Evolutionary conservation across 2,329 filamentous ascomycete species (phyloP), one percentile per base, ranked within the genome.

Genomic region (Pseudogymnoascus sp.): DNA sequence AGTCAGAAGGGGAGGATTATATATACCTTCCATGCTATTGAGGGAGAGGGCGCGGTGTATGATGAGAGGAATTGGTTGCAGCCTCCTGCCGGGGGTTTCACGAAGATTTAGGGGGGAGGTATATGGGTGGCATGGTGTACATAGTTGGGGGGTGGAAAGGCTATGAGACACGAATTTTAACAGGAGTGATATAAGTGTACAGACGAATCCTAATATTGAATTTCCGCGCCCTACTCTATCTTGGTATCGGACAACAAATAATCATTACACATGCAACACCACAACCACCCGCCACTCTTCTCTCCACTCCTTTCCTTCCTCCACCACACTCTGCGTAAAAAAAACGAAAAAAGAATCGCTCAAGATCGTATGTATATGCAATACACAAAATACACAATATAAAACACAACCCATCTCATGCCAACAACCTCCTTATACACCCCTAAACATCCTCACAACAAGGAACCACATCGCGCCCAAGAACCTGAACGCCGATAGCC

Each of bases 1-100:
- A 96, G 93, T 74, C 77, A 82, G 67, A 93, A 91, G 80, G 92
- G 93, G 21, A 82, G 93, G 68, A 96, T 95, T 73, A 96, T 97
- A 62, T 99, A 97, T 76, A 97, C 95, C 0, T 99, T 97, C 74
- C 95, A 99, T 78, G 85, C 96, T 64, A 97, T 97, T 71, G 95
- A 97, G 77, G 90, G 89, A 0, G 83, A 88, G 26, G 26, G 26
- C 19, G 82, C 76, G 0, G 79, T 78, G 62, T 99, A 97, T 75
- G 95, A 97, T 76, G 82, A 83, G 76, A 82, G 82, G 76, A 99
- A 99, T 76, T 97, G 95, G 95, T 76, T 99, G 74, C 93, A 97
- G 78, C 91, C 93, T 64, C 88, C 91, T 0, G 79, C 81, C 42
- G 83, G 84, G 44, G 93, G 91, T 0, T 97, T 99, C 72, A 93